Base-by-base conservation (phyloP, 805 yeast genomes). In the Starmerella riodocensis region DNA sequence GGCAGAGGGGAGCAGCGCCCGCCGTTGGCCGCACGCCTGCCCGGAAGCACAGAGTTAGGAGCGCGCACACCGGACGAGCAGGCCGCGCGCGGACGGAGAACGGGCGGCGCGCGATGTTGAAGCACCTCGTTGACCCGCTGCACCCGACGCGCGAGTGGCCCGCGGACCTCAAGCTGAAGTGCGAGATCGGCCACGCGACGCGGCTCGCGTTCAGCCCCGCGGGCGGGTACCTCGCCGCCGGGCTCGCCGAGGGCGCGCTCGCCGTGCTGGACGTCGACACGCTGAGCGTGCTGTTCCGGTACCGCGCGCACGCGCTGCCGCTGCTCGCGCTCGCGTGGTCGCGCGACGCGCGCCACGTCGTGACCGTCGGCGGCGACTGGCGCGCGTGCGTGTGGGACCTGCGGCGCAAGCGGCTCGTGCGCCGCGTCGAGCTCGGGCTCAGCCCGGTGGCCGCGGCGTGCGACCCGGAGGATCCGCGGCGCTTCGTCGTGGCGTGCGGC, bases 81-180 rank as follows among this genome's bases (percentile, higher is more conserved):
- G n/a, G n/a, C n/a, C n/a, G n/a, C n/a, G n/a, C n/a, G n/a, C n/a
- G n/a, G n/a, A n/a, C n/a, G n/a, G n/a, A n/a, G n/a, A n/a, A n/a
- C n/a, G n/a, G n/a, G n/a, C n/a, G n/a, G n/a, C n/a, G n/a, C n/a
- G n/a, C n/a, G n/a, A 42, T 42, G 48, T 22, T 32, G 27, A 29
- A 23, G 34, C 37, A 36, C 50, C 42, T 46, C 42, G 46, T 14
- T 45, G 48, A 41, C 34, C 45, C 42, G 11, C 32, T 37, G 39
- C 39, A 37, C 5, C 39, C 41, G 7, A 29, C 41, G 4, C 24
- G 13, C n/a, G 50, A 47, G 8, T 47, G 40, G 38, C 50, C 50
- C 7, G 19, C 41, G 12, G 36, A 36, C 18, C 32, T 47, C 11
- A 39, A 39, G 24, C 27, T 37, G 17, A 27, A 29, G 23, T 28